Conservation (phyloP, 164 flowering plant species). For the Litsea cubeba region DNA sequence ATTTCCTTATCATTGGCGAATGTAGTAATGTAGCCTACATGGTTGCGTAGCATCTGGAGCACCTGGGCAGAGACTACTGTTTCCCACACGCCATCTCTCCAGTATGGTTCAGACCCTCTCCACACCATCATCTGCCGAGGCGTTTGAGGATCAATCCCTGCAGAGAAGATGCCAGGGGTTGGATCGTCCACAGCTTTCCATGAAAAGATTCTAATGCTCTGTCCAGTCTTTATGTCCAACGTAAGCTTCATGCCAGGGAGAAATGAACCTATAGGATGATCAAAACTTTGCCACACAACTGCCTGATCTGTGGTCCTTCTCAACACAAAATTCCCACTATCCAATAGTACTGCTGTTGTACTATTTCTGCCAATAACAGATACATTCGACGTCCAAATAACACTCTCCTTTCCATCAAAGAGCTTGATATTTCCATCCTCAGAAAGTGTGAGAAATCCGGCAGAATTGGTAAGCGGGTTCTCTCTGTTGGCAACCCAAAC, state of each 20-base stretch:
- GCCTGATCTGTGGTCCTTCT: not conserved
- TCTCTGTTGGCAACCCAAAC: conserved; percentile 11
- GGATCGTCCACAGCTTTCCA: conserved; percentile 36
- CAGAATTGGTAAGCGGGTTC: conserved; percentile 1
- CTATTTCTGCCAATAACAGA: not conserved
- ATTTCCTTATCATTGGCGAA: not conserved
- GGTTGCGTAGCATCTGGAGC: not conserved
- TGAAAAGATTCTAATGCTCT: conserved; percentile 11
- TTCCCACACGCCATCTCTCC: not conserved
- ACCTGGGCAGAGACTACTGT: not conserved
- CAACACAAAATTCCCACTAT: conserved; percentile 5
- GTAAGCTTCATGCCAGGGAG: conserved; percentile 13
- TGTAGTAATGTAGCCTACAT: not conserved
- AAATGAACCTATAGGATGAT: not conserved
- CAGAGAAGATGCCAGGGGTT: not conserved
- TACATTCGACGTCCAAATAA: conserved; percentile 7
- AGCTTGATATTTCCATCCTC: not conserved
- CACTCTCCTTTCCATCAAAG: not conserved
- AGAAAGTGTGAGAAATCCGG: not conserved
- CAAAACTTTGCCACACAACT: conserved; percentile 7
- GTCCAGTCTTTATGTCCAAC: conserved; percentile 10
- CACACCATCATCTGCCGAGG: not conserved
- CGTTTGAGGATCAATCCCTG: not conserved
- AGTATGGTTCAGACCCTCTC: not conserved
- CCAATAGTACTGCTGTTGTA: not conserved